These are phyloP conservation scores for Millerago galiae DNA, from an alignment of 805 yeast genomes.

Conservation along the genomic window DNA sequence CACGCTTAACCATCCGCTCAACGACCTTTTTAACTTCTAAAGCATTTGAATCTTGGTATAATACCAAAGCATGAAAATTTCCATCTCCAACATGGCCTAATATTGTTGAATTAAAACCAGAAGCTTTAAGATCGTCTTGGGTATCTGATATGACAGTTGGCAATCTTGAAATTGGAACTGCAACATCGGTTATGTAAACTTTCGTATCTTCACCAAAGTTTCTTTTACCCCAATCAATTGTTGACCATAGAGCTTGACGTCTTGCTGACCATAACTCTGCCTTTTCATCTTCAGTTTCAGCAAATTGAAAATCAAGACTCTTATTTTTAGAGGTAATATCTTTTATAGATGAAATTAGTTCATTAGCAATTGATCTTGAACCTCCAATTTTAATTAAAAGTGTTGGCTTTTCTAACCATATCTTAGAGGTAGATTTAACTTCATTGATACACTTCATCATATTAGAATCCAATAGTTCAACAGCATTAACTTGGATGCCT, in stretches of 20 bases:
- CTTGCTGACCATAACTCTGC: constrained; percentile 72
- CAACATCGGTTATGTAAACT: constrained; percentile 75
- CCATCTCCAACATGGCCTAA: constrained; percentile 86
- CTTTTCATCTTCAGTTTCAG: constrained; percentile 55
- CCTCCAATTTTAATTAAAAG: constrained; percentile 63
- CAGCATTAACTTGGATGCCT: constrained; percentile 67
- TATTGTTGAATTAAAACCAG: constrained; percentile 49
- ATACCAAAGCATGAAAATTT: constrained; percentile 64
- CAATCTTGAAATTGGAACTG: constrained; percentile 68
- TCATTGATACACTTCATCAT: constrained; percentile 63
- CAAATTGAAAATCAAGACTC: constrained; percentile 55
- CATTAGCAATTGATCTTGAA: constrained; percentile 38
- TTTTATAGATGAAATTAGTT: constrained; percentile 40
- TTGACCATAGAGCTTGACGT: constrained; percentile 61
- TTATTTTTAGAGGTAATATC: constrained; percentile 47
- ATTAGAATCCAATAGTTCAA: constrained; percentile 66
- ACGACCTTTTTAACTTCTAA: constrained; percentile 43
- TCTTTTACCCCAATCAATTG: constrained; percentile 57
- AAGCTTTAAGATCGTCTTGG: constrained; percentile 47
- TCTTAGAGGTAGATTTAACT: constrained; percentile 44
- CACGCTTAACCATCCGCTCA: constrained; percentile 56
- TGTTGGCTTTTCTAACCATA: constrained; percentile 56
- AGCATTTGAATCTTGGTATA: constrained; percentile 47
- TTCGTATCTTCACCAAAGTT: constrained; percentile 39
- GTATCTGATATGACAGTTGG: constrained; percentile 59